Evolutionary conservation across 176 grass and related monocot species (phyloP).

Genomic region (Oryza glumipatula): DNA sequence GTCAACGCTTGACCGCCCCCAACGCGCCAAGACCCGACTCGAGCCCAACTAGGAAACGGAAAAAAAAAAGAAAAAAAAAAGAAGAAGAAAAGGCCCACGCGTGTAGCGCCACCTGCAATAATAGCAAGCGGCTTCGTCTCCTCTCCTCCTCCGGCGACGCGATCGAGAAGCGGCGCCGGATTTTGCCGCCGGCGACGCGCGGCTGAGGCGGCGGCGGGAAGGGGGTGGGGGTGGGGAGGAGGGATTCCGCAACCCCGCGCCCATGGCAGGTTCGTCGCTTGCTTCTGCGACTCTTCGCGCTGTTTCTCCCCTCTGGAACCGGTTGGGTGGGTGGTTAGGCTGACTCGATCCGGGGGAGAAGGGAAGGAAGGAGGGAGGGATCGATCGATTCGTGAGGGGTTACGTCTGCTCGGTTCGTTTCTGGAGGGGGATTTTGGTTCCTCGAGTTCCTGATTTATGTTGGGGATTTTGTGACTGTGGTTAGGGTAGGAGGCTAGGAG

Average conservation of each 20-base stretch:
- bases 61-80: not conserved
- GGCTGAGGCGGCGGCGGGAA: not conserved
- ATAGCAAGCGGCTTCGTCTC: not conserved
- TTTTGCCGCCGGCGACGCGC: not conserved
- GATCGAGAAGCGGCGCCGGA: not conserved
- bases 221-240: not conserved
- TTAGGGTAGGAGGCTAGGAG: not conserved
- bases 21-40: not conserved
- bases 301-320: not conserved
- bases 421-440: not conserved
- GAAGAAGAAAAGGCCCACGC: not conserved
- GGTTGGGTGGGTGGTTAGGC: not conserved
- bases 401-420: not conserved
- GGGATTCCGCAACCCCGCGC: not conserved
- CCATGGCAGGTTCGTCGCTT: slow-evolving; percentile 39
- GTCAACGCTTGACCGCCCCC: not conserved
- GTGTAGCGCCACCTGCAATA: not conserved
- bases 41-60: not conserved
- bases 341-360: not conserved
- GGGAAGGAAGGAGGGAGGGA: not conserved
- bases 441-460: not conserved
- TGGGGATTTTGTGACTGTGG: not conserved
- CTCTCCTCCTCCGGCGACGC: not conserved
- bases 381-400: not conserved
- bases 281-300: no score